A percentile compares a stretch with the other conserved stretches of the same genome.
Conservation (phyloP, 768 basidiomycete species). For the Lanmaoa rubissima region DNA sequence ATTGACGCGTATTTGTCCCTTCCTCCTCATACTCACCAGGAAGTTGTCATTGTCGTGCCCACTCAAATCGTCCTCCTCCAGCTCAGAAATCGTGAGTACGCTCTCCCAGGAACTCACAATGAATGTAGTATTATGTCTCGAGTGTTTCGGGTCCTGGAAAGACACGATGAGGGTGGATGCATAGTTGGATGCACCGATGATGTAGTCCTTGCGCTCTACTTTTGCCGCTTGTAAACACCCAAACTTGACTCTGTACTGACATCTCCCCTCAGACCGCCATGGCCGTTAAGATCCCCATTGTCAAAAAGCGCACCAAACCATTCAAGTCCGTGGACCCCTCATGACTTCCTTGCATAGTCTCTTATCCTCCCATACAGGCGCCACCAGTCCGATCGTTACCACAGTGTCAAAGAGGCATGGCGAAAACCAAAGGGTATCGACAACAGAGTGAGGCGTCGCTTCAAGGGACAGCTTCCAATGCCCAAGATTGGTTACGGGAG, state of each 20-base stretch:
- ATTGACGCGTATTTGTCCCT: conserved; percentile 27
- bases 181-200: conserved; percentile 22
- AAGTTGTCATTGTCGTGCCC: conserved; percentile 3
- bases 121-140: background rate
- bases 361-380: conserved; percentile 54
- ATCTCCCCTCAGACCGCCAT: conserved; percentile 35
- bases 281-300: conserved; percentile 61
- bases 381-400: conserved; percentile 98
- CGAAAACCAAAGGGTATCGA: conserved; percentile 99
- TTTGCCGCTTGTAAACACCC: background rate
- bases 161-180: conserved; percentile 23
- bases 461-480: conserved; percentile 96
- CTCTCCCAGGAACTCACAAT: background rate
- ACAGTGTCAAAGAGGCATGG: conserved; percentile 97
- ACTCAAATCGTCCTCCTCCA: conserved; percentile 45
- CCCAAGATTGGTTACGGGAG: conserved; percentile 86
- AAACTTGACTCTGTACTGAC: conserved; percentile 15
- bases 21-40: background rate
- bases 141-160: background rate
- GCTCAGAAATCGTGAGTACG: conserved; percentile 54
- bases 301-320: conserved; percentile 96
- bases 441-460: conserved; percentile 92
- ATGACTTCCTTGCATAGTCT: background rate
- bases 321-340: conserved; percentile 78
- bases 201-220: background rate